A percentile compares a stretch with the other conserved stretches of the same genome.
These are phyloP conservation scores for Aureobasidium sp. DNA, from an alignment of 2,329 filamentous ascomycete species.

Conservation along the genomic window DNA sequence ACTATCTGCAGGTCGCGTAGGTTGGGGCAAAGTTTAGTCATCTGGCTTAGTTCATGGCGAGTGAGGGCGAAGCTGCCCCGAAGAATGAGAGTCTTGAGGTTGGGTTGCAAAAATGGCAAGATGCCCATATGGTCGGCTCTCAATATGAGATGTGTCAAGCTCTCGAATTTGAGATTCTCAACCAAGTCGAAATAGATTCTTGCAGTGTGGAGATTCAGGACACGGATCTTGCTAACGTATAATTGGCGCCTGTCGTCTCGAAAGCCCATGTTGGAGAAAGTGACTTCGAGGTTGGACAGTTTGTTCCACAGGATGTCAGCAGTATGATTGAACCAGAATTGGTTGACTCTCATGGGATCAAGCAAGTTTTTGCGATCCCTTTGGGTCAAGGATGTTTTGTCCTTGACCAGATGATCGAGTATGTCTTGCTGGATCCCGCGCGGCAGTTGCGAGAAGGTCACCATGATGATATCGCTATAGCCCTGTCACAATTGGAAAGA, in stretches of 20 bases:
- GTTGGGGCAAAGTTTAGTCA: not conserved
- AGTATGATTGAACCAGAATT: not conserved
- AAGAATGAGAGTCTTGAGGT: not conserved
- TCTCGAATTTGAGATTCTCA: not conserved
- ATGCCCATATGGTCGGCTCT: not conserved
- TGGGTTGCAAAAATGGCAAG: not conserved
- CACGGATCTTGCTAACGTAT: not conserved
- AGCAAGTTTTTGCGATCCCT: not conserved
- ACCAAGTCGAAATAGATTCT: not conserved
- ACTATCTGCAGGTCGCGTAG: not conserved
- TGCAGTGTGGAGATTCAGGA: not conserved
- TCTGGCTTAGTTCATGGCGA: not conserved
- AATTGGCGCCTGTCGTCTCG: not conserved
- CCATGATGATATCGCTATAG: not conserved
- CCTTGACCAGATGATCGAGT: not conserved
- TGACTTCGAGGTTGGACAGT: not conserved
- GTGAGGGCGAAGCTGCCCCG: not conserved
- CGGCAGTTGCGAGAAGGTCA: not conserved
- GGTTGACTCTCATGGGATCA: not conserved
- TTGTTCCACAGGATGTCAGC: not conserved
- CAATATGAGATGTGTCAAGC: not conserved
- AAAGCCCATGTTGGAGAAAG: not conserved
- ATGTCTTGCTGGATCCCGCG: not conserved
- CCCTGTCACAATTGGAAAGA: not conserved
- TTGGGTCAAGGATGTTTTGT: not conserved